phyloP scores from a whole-genome alignment of 306 rosid genomes.

The Cicer yamashitae region DNA sequence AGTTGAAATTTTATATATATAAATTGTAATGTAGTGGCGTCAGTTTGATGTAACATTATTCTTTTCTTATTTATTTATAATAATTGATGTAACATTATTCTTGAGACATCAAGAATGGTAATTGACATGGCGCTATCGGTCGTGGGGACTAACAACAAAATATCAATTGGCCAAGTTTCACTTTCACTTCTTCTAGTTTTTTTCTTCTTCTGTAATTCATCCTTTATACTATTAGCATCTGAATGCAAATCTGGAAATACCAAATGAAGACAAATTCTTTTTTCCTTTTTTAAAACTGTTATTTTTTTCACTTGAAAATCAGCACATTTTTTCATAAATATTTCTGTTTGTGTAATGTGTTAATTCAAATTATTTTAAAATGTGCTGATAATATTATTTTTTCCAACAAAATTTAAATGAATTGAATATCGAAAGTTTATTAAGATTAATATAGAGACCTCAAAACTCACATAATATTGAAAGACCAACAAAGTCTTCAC shows the following conservation, averaged over 20 bases:
- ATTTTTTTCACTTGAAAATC: too few relatives aligned
- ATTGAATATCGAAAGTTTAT: too few relatives aligned
- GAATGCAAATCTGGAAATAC: conserved; percentile 11
- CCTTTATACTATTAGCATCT: conserved; percentile 5
- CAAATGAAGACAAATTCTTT: conserved; percentile 22
- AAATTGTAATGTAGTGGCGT: neutral
- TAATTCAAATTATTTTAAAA: too few relatives aligned
- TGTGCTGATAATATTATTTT: too few relatives aligned
- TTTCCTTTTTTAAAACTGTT: neutral
- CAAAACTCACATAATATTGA: too few relatives aligned
- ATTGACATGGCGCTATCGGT: conserved; percentile 40
- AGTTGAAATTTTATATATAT: conserved; percentile 5
- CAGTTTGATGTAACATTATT: conserved; percentile 47
- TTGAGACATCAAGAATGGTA: conserved; percentile 42
- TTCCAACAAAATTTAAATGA: too few relatives aligned
- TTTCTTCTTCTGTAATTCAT: neutral
- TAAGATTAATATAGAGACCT: too few relatives aligned
- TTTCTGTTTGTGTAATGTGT: too few relatives aligned
- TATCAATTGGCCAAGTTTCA: neutral
- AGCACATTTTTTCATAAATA: too few relatives aligned
- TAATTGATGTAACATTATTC: conserved; percentile 41
- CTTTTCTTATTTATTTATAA: neutral
- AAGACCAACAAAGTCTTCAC: too few relatives aligned
- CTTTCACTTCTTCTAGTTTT: conserved; percentile 45
- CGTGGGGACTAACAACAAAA: conserved; percentile 35